A percentile compares a stretch with the other conserved stretches of the same genome.
Conservation (phyloP, 371 early-diverging fungal genomes). For the Mucor ambiguus region DNA sequence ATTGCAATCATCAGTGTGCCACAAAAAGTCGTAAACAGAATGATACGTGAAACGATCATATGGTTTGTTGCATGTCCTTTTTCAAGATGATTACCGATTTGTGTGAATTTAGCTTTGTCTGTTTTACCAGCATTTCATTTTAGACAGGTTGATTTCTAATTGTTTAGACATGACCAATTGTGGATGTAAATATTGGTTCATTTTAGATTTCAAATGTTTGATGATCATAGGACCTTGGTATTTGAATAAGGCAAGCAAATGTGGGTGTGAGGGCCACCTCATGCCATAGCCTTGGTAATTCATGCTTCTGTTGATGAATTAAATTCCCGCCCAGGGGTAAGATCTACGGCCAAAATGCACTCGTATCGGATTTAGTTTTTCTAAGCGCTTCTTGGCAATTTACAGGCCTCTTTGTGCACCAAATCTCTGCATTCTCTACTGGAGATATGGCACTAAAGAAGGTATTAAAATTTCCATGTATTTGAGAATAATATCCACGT, state of each 20-base stretch:
- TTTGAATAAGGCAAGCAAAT: too few relatives aligned
- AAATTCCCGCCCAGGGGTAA: not conserved
- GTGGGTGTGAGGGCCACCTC: too few relatives aligned
- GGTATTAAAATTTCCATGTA: too few relatives aligned
- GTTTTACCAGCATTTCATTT: not conserved
- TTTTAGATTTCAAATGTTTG: not conserved
- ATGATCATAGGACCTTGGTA: not conserved
- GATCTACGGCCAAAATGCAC: not conserved
- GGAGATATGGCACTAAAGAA: too few relatives aligned
- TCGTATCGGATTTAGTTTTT: not conserved
- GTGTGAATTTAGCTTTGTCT: not conserved
- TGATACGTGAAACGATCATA: not conserved
- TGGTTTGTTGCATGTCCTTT: constrained; percentile 4
- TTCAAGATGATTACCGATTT: not conserved
- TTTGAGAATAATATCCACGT: too few relatives aligned
- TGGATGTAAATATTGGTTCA: not conserved
- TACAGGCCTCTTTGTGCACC: not conserved
- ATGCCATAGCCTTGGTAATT: too few relatives aligned
- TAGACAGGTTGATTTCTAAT: not conserved
- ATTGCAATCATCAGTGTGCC: not conserved
- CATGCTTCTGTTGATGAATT: too few relatives aligned
- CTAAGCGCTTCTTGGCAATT: not conserved
- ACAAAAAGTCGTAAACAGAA: not conserved
- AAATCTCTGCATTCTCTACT: too few relatives aligned
- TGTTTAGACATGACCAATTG: not conserved